phyloP scores from a whole-genome alignment of 169 alveolate genomes.

The Perkinsus marinus region DNA sequence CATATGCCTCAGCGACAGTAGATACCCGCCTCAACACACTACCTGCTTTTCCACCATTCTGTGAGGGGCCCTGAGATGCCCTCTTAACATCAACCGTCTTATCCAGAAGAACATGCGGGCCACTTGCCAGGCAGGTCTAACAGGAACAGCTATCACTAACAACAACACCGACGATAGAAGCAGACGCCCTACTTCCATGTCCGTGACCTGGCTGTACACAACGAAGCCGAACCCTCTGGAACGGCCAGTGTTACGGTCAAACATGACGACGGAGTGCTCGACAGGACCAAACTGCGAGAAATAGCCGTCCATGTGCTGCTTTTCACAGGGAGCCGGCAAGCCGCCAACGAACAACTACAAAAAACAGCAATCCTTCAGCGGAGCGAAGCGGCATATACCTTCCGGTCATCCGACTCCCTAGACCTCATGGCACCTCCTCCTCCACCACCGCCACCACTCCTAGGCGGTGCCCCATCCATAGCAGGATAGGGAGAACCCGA shows the following conservation, averaged over 20 bases:
- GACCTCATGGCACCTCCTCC: neutral
- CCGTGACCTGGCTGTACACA: constrained; percentile 31
- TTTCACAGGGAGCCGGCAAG: constrained; percentile 50
- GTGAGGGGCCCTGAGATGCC: neutral
- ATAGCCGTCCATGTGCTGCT: constrained; percentile 45
- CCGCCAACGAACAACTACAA: constrained; percentile 61
- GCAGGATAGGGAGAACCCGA: too few species aligned
- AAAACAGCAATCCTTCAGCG: neutral
- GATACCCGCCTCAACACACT: too few species aligned
- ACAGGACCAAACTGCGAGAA: constrained; percentile 35
- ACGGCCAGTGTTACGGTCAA: constrained; percentile 47
- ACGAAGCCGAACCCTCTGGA: constrained; percentile 72
- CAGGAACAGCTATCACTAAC: neutral
- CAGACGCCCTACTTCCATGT: neutral
- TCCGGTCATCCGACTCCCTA: neutral
- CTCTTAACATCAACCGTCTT: neutral
- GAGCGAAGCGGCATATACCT: neutral
- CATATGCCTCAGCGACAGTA: too few species aligned
- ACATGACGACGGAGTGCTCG: constrained; percentile 25
- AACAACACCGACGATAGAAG: neutral
- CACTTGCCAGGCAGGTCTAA: neutral
- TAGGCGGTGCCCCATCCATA: too few species aligned
- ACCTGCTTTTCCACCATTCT: neutral
- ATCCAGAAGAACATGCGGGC: neutral
- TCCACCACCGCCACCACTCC: too few species aligned